Base-by-base conservation (phyloP, 2,329 filamentous ascomycete species). In the Achaetomium macrosporum region DNA sequence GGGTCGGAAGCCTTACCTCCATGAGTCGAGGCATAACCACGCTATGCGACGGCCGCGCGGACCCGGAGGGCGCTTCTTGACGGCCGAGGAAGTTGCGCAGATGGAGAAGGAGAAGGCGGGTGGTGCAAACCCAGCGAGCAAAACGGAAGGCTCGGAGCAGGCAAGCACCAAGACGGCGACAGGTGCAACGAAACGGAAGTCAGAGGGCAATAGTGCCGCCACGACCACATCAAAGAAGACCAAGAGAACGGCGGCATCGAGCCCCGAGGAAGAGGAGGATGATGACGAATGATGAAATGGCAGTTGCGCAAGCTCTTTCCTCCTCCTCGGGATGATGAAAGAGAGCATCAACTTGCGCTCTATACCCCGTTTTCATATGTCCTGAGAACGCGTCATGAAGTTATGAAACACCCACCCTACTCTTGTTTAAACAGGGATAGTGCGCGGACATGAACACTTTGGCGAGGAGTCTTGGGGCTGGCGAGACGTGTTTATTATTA, bases 21-120 rank as follows among this genome's bases (percentile, higher is more conserved):
- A 99, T 72, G 93, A 99, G 68, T 97, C 92, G 25, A 82, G 93
- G 65, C 93, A 99, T 70, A 97, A 97, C 66, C 93, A 99, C 70
- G 93, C 93, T 10, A 99, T 99, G 93, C 84, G 93, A 53, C 79
- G 93, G 63, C 93, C 93, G 29, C 83, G 93, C 67, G 93, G 93
- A 15, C 93, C 93, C 0, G 93, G 93, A 49, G 93, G 93, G 19
- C 85, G 93, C 20, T 99, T 99, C 77, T 74, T 99, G 68, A 99
- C 93, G 0, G 92, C 93, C 1, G 93, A 97, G 53, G 93, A 99
- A 69, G 91, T 96, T 4, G 90, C 90, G 6, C 85, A 87, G 47
- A 90, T 96, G 76, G 91, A 96, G 65, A 82, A 83, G 62, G 79
- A 77, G 44, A 81, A 80, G 63, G 73, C 59, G 2, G 47, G 35